Conservation (phyloP, 2,329 filamentous ascomycete species). For the Metarhizium rileyi region DNA sequence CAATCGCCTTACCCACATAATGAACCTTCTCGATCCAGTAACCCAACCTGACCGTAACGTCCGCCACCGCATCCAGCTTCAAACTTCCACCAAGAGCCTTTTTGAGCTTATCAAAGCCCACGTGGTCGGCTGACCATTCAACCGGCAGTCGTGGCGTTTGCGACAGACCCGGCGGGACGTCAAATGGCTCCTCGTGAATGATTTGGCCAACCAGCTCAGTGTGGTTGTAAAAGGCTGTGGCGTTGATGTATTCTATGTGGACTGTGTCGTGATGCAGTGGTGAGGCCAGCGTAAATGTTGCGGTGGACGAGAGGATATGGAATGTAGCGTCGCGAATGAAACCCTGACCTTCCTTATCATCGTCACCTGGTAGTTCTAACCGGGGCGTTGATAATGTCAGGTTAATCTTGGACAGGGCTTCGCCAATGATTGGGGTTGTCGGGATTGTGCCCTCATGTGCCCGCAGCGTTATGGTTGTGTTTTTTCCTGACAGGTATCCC, state of each 20-base stretch:
- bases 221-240: slow-evolving; percentile 76
- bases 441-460: slow-evolving; percentile 67
- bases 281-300: slow-evolving; percentile 73
- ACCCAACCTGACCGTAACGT: slow-evolving; percentile 65
- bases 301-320: slow-evolving; percentile 78
- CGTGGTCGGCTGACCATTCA: slow-evolving; percentile 62
- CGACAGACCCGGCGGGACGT: slow-evolving; percentile 64
- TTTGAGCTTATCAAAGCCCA: slow-evolving; percentile 74
- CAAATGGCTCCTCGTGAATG: slow-evolving; percentile 62
- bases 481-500: slow-evolving; percentile 78
- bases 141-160: slow-evolving; percentile 72
- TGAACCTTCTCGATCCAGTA: slow-evolving; percentile 64
- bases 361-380: slow-evolving; percentile 46
- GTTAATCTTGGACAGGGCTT: slow-evolving; percentile 61
- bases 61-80: slow-evolving; percentile 68
- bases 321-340: slow-evolving; percentile 84
- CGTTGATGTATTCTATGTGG: slow-evolving; percentile 70
- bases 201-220: slow-evolving; percentile 72
- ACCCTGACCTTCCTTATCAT: slow-evolving; percentile 32
- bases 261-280: slow-evolving; percentile 65
- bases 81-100: slow-evolving; percentile 72
- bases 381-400: slow-evolving; percentile 64
- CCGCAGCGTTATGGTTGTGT: slow-evolving; percentile 68
- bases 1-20: slow-evolving; percentile 62
- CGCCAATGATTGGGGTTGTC: slow-evolving; percentile 58